Evolutionary conservation across 345 rosid genomes (phyloP).

Genomic region (Gossypium arboreum): DNA sequence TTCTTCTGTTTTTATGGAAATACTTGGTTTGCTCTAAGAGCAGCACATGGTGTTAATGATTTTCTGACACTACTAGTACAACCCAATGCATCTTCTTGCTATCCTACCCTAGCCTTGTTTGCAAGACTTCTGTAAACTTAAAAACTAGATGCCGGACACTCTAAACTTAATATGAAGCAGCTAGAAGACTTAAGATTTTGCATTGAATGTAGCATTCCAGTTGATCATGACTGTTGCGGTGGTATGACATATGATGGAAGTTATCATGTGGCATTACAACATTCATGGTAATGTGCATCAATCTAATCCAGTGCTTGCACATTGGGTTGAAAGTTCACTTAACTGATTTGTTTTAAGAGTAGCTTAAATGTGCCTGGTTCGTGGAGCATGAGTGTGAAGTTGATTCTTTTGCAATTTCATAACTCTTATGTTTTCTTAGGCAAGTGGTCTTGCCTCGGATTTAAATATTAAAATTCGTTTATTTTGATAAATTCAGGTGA

Average conservation of each 20-base stretch:
- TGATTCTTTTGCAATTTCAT: background rate
- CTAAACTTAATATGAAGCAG: background rate
- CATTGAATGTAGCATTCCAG: background rate
- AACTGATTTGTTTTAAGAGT: background rate
- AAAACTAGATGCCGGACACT: background rate
- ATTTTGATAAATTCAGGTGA: constrained; percentile 11
- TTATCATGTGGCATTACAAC: background rate
- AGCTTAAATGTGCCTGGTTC: background rate
- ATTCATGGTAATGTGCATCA: background rate
- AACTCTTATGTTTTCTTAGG: background rate
- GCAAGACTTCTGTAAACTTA: constrained; percentile 1
- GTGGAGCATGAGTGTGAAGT: background rate
- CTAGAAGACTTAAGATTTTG: background rate
- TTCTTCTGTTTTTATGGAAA: background rate
- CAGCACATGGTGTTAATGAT: background rate
- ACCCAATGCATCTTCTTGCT: background rate
- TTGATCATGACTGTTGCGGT: background rate
- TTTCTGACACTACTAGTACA: constrained; percentile 1
- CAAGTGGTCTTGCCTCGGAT: background rate
- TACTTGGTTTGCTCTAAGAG: constrained; percentile 8
- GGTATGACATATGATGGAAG: background rate
- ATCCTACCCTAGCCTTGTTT: background rate
- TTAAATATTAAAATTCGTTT: background rate
- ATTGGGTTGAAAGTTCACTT: background rate
- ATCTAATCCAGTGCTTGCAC: background rate